These are phyloP conservation scores for Neospora caninum DNA, from an alignment of 169 alveolate genomes.

Conservation along the genomic window DNA sequence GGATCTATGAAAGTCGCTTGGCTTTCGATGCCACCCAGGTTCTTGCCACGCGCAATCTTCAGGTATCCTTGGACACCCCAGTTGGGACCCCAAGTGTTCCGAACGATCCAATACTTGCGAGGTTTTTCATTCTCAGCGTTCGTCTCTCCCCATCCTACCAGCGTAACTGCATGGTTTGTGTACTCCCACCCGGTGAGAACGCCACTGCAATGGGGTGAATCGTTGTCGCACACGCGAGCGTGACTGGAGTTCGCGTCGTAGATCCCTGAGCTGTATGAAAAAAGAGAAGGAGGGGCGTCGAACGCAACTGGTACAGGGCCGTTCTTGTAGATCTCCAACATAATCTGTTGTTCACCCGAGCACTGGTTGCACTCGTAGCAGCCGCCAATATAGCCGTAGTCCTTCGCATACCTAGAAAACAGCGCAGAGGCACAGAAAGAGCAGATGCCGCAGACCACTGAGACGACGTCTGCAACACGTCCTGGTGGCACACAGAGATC, in stretches of 20 bases:
- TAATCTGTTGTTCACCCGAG: constrained; percentile 71
- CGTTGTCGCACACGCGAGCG: constrained; percentile 61
- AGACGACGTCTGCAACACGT: not conserved
- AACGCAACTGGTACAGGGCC: constrained; percentile 78
- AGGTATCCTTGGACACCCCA: constrained; percentile 92
- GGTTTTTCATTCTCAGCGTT: constrained; percentile 12
- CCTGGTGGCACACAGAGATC: not conserved
- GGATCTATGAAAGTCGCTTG: constrained; percentile 65
- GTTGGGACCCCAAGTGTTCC: constrained; percentile 90
- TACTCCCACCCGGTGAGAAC: constrained; percentile 82
- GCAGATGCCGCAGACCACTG: not conserved
- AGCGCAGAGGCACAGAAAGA: not conserved
- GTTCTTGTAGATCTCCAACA: constrained; percentile 62
- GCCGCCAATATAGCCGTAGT: constrained; percentile 80
- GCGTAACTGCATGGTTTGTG: constrained; percentile 88
- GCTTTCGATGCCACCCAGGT: constrained; percentile 67
- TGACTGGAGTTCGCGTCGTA: constrained; percentile 58
- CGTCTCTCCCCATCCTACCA: constrained; percentile 90
- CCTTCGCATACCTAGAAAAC: constrained; percentile 70
- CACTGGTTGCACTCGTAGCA: constrained; percentile 73
- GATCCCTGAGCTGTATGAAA: constrained; percentile 71
- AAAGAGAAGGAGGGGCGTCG: constrained; percentile 73
- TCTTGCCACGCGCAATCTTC: constrained; percentile 77
- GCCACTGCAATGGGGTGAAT: not conserved
- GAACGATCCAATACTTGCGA: constrained; percentile 84